Evolutionary conservation across 1,284 basidiomycete species (phyloP).

Genomic region (Entoloma clypeatum): DNA sequence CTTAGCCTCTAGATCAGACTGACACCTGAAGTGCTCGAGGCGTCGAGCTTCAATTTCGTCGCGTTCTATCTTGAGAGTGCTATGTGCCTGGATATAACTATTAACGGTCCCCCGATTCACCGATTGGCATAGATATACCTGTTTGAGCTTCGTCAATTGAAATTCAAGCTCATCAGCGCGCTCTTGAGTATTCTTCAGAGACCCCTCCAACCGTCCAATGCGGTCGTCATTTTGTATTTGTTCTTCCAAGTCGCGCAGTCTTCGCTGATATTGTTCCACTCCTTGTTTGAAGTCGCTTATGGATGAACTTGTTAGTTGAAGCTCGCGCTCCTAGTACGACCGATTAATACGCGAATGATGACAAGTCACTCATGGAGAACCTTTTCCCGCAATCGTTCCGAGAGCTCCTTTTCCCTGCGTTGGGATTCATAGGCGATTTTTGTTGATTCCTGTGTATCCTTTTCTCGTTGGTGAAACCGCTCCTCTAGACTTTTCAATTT

Average conservation of each 20-base stretch:
- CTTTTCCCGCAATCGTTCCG: constrained; percentile 60
- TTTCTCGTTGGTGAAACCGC: constrained; percentile 39
- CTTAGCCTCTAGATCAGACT: constrained; percentile 44
- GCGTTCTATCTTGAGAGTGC: constrained; percentile 54
- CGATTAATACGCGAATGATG: background rate
- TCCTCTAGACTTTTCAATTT: constrained; percentile 38
- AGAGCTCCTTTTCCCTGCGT: constrained; percentile 49
- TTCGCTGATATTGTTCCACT: constrained; percentile 49
- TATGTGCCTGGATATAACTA: constrained; percentile 43
- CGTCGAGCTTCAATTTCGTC: constrained; percentile 50
- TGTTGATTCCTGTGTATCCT: constrained; percentile 30
- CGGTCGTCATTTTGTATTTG: constrained; percentile 79
- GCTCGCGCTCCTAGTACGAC: constrained; percentile 58
- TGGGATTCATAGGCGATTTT: constrained; percentile 41
- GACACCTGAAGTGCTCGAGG: constrained; percentile 35
- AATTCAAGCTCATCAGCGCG: constrained; percentile 78
- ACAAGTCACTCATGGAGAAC: too few species aligned
- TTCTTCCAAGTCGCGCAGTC: constrained; percentile 69
- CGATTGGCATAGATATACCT: constrained; percentile 41
- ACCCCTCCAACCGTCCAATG: constrained; percentile 64
- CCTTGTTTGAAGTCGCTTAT: constrained; percentile 52
- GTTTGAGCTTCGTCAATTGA: constrained; percentile 70
- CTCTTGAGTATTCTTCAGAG: constrained; percentile 72
- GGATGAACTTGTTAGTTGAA: constrained; percentile 55
- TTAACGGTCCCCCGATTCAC: constrained; percentile 8